Base-by-base conservation (phyloP, 768 basidiomycete genomes). In the Trametes elegans region DNA sequence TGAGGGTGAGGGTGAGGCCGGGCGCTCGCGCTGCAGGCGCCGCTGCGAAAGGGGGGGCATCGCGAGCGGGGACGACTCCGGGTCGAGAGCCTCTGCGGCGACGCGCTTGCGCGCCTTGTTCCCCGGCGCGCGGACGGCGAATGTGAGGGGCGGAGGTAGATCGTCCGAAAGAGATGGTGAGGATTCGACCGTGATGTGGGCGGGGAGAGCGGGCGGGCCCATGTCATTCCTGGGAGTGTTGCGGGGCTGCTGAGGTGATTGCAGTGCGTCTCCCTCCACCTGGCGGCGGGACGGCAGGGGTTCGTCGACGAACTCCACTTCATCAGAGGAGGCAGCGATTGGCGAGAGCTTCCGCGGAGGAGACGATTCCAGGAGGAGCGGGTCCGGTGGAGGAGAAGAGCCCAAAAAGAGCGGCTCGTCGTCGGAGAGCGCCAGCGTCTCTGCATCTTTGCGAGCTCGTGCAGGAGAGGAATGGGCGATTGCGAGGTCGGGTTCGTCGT, bases 401-500 rank as follows among this genome's bases (percentile, higher is more conserved):
- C 38, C 49, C 2, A 60, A 36, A 34, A 60, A 55, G 23, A 55
- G 45, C 26, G 49, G 49, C 13, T 55, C 50, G 39, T 51, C 49
- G 39, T 59, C 57, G 0, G 41, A 56, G 7, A 56, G n/a, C 6
- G 49, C 51, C 6, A 53, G 42, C 5, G 7, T 47, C 16, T 36
- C 56, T 5, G 55, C 42, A 3, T 23, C 3, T 14, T 26, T 56
- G 4, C 41, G 40, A 3, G 35, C 19, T 7, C 27, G 42, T 3
- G 36, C n/a, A 3, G 42, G 56, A 9, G 38, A 50, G 23, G 39
- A 41, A 19, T 14, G 18, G n/a, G 35, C 36, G 3, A 52, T 21
- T 76, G 74, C 3, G 55, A 84, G 71, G 39, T 75, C 72, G 9
- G 73, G 74, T 40, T 85, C 74, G n/a, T 77, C 85, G 47, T 87